Conservation (phyloP, 2,329 filamentous ascomycete genomes). For the Colletotrichum sansevieriae region DNA sequence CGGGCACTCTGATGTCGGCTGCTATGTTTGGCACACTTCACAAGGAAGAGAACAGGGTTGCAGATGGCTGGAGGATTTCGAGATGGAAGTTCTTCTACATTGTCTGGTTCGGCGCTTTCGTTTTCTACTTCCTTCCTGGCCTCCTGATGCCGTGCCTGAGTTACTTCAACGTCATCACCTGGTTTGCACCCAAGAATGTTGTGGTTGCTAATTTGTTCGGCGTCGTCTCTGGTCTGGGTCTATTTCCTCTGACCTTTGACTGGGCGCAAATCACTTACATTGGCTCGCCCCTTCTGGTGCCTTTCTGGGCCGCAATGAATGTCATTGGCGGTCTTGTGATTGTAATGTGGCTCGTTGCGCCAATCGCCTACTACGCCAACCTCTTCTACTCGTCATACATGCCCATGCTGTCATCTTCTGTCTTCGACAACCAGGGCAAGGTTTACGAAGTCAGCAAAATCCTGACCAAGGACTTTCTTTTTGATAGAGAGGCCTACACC, state of each 20-base stretch:
- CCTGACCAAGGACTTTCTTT: constrained; percentile 81
- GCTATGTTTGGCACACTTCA: constrained; percentile 91
- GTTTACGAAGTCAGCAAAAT: constrained; percentile 87
- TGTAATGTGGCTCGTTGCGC: constrained; percentile 88
- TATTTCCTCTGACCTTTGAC: constrained; percentile 90
- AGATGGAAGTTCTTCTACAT: constrained; percentile 87
- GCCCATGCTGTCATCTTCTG: constrained; percentile 85
- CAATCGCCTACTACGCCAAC: constrained; percentile 85
- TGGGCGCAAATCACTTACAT: constrained; percentile 93
- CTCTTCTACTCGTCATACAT: constrained; percentile 85
- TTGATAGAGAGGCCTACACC: constrained; percentile 81
- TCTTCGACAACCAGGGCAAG: constrained; percentile 87
- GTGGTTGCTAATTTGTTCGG: constrained; percentile 89
- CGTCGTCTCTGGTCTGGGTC: constrained; percentile 83
- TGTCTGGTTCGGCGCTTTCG: constrained; percentile 77
- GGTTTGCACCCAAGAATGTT: constrained; percentile 89
- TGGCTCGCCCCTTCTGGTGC: constrained; percentile 84
- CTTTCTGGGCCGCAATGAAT: constrained; percentile 89
- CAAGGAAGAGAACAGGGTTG: constrained; percentile 84
- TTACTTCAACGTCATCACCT: constrained; percentile 91
- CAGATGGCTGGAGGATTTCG: constrained; percentile 85
- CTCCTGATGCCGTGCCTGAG: constrained; percentile 86
- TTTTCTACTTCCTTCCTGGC: constrained; percentile 88
- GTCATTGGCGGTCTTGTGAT: constrained; percentile 83
- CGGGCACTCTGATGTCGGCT: constrained; percentile 87